Percentiles rank a stretch among this genome's conserved stretches.
Conservation (phyloP, 768 basidiomycete genomes). For the Arthromyces matolae region DNA sequence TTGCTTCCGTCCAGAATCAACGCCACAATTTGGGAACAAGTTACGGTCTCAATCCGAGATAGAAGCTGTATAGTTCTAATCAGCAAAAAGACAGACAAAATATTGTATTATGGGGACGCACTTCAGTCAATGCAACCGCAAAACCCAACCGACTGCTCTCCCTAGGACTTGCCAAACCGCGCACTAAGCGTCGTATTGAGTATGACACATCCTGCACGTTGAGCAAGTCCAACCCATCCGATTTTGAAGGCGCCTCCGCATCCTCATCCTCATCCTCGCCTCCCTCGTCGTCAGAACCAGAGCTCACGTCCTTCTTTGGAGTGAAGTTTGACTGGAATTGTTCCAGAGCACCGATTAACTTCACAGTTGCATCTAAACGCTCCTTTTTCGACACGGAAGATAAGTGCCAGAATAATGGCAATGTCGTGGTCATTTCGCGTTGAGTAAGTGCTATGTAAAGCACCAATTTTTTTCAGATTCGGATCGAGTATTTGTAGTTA, state of each 20-base stretch:
- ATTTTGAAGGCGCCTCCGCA: slow-evolving; percentile 34
- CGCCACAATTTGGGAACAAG: slow-evolving; percentile 71
- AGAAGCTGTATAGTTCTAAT: slow-evolving; percentile 54
- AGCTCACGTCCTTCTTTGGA: slow-evolving; percentile 35
- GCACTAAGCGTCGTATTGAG: slow-evolving; percentile 79
- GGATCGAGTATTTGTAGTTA: slow-evolving; percentile 13
- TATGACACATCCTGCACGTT: slow-evolving; percentile 94
- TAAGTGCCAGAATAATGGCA: slow-evolving; percentile 92
- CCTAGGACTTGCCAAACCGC: slow-evolving; percentile 87
- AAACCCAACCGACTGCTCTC: slow-evolving; percentile 95
- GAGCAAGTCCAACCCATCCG: slow-evolving; percentile 53
- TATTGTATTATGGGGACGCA: slow-evolving; percentile 43
- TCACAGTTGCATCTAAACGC: slow-evolving; percentile 80
- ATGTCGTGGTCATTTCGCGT: slow-evolving; percentile 71
- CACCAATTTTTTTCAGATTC: slow-evolving; percentile 14
- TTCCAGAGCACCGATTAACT: slow-evolving; percentile 77
- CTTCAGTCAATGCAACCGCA: slow-evolving; percentile 94
- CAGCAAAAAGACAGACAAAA: background rate
- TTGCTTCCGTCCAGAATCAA: slow-evolving; percentile 72
- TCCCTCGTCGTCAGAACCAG: slow-evolving; percentile 42
- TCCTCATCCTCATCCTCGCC: slow-evolving; percentile 44
- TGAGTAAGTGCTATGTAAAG: background rate
- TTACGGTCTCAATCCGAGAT: slow-evolving; percentile 72
- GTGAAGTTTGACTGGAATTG: slow-evolving; percentile 74
- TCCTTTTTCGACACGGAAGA: slow-evolving; percentile 79